Percentiles rank a stretch among this genome's conserved stretches.
Conservation (phyloP, 768 basidiomycete genomes). For the Auriculariales sp. region DNA sequence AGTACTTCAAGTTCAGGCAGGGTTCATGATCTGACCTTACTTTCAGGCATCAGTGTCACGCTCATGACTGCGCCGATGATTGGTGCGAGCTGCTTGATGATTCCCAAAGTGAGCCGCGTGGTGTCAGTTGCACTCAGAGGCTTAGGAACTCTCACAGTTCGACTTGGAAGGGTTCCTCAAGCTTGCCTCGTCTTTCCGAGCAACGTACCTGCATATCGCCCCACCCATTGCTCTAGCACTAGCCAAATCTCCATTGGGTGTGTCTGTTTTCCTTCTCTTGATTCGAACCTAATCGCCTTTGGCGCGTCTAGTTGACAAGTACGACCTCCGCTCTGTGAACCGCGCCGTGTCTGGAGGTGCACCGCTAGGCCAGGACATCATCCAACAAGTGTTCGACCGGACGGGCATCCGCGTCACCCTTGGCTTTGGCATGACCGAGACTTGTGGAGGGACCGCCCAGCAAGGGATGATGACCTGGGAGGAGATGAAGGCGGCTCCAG, state of each 20-base stretch:
- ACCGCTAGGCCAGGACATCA: conserved; percentile 54
- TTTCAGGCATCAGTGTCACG: conserved; percentile 11
- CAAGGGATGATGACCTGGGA: conserved; percentile 7
- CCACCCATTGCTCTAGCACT: conserved; percentile 15
- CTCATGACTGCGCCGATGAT: conserved; percentile 8
- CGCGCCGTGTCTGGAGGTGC: conserved; percentile 65
- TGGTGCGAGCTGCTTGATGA: conserved; percentile 10
- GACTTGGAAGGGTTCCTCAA: conserved; percentile 12
- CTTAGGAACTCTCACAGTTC: conserved; percentile 6
- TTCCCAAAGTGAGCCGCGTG: conserved; percentile 6
- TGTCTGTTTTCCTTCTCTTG: background rate
- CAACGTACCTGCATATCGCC: conserved; percentile 15
- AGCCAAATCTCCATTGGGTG: conserved; percentile 12
- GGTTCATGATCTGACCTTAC: too few species aligned
- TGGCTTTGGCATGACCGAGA: conserved; percentile 6
- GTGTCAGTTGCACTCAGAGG: background rate
- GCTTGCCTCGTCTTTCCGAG: conserved; percentile 11
- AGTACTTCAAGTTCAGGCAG: too few species aligned
- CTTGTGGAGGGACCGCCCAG: background rate
- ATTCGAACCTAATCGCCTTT: background rate
- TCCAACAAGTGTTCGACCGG: conserved; percentile 27
- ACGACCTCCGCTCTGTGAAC: conserved; percentile 46
- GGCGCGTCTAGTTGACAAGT: conserved; percentile 42
- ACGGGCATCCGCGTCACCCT: conserved; percentile 12
- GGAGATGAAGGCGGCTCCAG: conserved; percentile 9